These are phyloP conservation scores for Schizothecium vesticola DNA, from an alignment of 495 filamentous ascomycete species.

Conservation along the genomic window DNA sequence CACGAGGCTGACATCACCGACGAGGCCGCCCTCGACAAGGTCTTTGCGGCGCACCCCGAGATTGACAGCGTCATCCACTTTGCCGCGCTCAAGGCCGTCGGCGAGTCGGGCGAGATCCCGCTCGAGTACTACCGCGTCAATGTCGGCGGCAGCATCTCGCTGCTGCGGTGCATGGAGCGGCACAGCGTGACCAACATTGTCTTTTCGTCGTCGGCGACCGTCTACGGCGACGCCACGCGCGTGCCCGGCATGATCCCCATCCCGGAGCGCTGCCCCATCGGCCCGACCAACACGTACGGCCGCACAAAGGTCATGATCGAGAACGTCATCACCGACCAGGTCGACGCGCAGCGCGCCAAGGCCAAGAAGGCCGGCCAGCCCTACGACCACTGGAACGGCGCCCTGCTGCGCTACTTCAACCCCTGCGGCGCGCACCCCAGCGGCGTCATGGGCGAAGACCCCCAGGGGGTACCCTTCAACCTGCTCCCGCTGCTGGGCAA, in stretches of 20 bases:
- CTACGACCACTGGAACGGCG: conserved; percentile 83
- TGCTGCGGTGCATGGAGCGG: conserved; percentile 79
- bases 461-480: conserved; percentile 93
- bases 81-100: conserved; percentile 95
- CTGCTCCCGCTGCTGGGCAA: conserved; percentile 89
- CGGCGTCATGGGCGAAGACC: conserved; percentile 98
- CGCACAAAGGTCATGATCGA: conserved; percentile 92
- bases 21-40: conserved; percentile 72
- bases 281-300: conserved; percentile 95
- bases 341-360: conserved; percentile 82
- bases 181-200: conserved; percentile 94
- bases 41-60: conserved; percentile 82
- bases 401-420: conserved; percentile 95
- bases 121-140: conserved; percentile 98
- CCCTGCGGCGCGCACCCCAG: conserved; percentile 90
- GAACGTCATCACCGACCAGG: conserved; percentile 81
- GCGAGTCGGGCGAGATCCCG: conserved; percentile 91
- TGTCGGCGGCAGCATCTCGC: conserved; percentile 84
- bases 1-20: conserved; percentile 84
- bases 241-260: conserved; percentile 98
- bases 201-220: conserved; percentile 92
- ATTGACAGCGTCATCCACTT: conserved; percentile 99
- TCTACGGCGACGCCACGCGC: conserved; percentile 96
- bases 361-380: conserved; percentile 71
- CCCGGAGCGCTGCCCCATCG: conserved; percentile 91